Evolutionary conservation across 2,329 filamentous ascomycete species (phyloP), one percentile per base, ranked within the genome.

Genomic region (Parascedosporium putredinis): DNA sequence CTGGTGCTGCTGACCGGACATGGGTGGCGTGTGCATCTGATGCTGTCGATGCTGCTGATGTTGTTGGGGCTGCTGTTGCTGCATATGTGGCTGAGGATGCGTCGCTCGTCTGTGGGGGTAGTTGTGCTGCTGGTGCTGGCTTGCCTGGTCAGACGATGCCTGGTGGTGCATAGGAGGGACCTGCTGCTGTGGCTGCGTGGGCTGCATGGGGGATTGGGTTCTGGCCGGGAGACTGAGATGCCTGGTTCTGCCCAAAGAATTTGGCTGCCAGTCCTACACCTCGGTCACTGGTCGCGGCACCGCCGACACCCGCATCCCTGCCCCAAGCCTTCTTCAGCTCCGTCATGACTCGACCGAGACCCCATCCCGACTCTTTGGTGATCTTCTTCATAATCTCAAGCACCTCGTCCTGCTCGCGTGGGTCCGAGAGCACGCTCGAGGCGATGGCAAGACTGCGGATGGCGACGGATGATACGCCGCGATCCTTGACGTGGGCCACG

Each of bases 401-500:
- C 1, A 89, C 85, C 64, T 96, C 89, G 59, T 86, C 79, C 66
- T 94, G 89, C 56, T 95, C 86, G 24, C 75, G 70, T 3, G 75
- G 73, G 48, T 81, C 74, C 0, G 76, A 79, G 3, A 97, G 71
- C 47, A 83, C 83, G 57, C 86, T 80, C 5, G 84, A 84, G 2
- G 87, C 87, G 50, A 93, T 84, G 34, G 83, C 81, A 5, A 96
- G 73, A 29, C 85, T 88, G 8, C 86, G 84, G 34, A 93, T 79
- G 2, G 87, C 87, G 8, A 95, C 82, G 46, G 80, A 85, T 8
- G 85, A 81, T 27, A 95, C 81, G 24, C 86, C 87, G 23, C 79
- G 75, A 61, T 95, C 88, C 58, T 89, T 86, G 47, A 84, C 81
- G 61, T 95, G 88, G 2, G 88, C 86, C 22, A 87, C 82, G 54